Evolutionary conservation across 2,329 filamentous ascomycete genomes (phyloP).

Genomic region (Fusarium fracticaudum): DNA sequence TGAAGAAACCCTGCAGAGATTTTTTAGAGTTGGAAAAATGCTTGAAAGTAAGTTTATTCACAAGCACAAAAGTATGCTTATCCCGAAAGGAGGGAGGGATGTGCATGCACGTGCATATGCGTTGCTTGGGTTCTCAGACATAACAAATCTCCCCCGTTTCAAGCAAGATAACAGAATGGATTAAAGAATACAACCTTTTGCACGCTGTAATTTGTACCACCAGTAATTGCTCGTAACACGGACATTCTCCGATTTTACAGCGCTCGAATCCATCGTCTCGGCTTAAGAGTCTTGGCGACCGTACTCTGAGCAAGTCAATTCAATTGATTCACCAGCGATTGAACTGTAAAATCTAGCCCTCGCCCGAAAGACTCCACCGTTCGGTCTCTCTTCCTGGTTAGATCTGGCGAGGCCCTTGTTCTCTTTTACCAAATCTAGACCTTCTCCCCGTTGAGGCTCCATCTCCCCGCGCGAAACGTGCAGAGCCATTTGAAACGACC

Average conservation of each 20-base stretch:
- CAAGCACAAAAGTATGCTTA: conserved; percentile 10
- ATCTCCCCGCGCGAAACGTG: conserved; percentile 10
- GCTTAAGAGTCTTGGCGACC: not conserved
- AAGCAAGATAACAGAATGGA: not conserved
- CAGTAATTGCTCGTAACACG: not conserved
- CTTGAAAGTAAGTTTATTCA: conserved; percentile 4
- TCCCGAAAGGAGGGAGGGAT: not conserved
- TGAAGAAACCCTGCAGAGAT: not conserved
- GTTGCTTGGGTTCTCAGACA: not conserved
- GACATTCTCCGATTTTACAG: not conserved
- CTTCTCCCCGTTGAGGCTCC: not conserved
- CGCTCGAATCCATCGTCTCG: not conserved
- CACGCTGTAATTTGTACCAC: not conserved
- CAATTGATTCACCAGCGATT: not conserved
- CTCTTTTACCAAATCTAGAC: conserved; percentile 5
- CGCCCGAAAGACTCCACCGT: conserved; percentile 8
- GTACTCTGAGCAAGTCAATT: not conserved
- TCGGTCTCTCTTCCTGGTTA: conserved; percentile 28
- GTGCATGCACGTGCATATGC: conserved; percentile 12
- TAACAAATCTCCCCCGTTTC: not conserved
- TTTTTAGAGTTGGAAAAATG: conserved; percentile 1
- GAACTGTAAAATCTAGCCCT: not conserved
- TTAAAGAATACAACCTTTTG: not conserved
- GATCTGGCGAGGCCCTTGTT: not conserved
- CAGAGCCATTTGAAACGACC: conserved; percentile 21